Evolutionary conservation across 2,329 filamentous ascomycete species (phyloP).

Genomic region (Penicillium sp.): DNA sequence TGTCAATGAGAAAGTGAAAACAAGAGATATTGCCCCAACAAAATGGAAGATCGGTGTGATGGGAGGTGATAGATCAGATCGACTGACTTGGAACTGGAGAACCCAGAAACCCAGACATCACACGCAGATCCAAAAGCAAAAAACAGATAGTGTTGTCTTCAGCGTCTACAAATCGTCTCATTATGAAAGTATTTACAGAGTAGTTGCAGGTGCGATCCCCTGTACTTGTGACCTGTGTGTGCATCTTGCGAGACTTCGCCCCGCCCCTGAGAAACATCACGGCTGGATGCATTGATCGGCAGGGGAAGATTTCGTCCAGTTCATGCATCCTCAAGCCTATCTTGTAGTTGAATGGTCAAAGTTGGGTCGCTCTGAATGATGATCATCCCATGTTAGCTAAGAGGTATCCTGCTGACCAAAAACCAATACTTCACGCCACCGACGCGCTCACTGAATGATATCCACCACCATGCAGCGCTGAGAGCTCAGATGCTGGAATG

Average conservation of each 20-base stretch:
- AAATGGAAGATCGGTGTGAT: not conserved
- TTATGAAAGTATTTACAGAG: not conserved
- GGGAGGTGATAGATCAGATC: not conserved
- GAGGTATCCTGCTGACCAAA: not conserved
- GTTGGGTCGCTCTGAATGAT: too few relatives aligned
- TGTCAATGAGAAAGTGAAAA: not conserved
- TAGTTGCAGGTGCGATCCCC: not conserved
- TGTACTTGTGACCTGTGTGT: not conserved
- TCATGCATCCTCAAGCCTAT: not conserved
- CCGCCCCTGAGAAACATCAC: not conserved
- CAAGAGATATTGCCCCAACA: not conserved
- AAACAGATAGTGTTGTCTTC: not conserved
- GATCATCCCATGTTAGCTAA: not conserved
- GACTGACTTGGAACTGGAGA: too few relatives aligned
- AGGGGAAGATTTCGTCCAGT: not conserved
- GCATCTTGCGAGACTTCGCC: not conserved
- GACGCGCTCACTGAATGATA: not conserved
- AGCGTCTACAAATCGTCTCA: not conserved
- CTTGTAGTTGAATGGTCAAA: too few relatives aligned
- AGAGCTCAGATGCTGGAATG: not conserved
- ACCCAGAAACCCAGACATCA: not conserved
- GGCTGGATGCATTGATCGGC: not conserved
- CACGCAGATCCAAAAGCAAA: not conserved
- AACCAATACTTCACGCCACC: slow-evolving; percentile 6
- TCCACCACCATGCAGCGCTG: not conserved